phyloP scores from a whole-genome alignment of 805 yeast species.

The Ogataea ganodermae region DNA sequence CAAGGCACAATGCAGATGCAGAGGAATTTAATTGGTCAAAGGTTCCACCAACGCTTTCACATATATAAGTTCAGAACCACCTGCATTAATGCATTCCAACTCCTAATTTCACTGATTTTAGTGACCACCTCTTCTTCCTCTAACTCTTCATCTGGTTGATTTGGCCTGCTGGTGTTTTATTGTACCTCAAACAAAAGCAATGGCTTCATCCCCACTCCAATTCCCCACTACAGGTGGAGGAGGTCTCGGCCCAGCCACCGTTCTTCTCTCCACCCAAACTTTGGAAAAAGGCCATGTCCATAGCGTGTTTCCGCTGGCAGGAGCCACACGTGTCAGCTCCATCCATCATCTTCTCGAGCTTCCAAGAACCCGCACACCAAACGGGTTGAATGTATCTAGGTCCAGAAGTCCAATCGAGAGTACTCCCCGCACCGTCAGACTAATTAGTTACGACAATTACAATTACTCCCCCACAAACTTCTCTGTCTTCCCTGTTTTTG shows the following conservation, averaged over 20 bases:
- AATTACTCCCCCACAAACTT: constrained; percentile 24
- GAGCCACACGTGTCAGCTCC: constrained; percentile 6
- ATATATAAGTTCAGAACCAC: background rate
- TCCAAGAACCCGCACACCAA: constrained; percentile 10
- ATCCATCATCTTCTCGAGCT: constrained; percentile 9
- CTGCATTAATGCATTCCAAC: background rate
- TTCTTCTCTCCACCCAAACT: constrained; percentile 11
- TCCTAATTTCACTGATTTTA: background rate
- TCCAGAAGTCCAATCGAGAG: constrained; percentile 14
- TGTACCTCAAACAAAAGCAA: constrained; percentile 7
- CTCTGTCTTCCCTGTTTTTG: constrained; percentile 26
- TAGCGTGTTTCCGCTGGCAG: constrained; percentile 2
- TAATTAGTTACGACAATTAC: constrained; percentile 22
- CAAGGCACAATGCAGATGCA: background rate
- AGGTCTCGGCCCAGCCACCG: constrained; percentile 4
- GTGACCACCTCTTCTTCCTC: background rate
- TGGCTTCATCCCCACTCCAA: constrained; percentile 18
- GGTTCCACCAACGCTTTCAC: background rate
- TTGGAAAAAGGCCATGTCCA: constrained; percentile 7
- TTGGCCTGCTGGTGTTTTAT: constrained; percentile 2
- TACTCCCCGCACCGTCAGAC: constrained; percentile 25
- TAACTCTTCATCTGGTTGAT: background rate
- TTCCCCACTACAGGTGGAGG: constrained; percentile 7
- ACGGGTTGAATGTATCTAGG: background rate
- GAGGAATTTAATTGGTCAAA: background rate